A percentile compares a stretch with the other conserved stretches of the same genome.
Evolutionary conservation across 352 stramenopile genomes (phyloP).

Genomic region (Phytophthora pseudosyringae): DNA sequence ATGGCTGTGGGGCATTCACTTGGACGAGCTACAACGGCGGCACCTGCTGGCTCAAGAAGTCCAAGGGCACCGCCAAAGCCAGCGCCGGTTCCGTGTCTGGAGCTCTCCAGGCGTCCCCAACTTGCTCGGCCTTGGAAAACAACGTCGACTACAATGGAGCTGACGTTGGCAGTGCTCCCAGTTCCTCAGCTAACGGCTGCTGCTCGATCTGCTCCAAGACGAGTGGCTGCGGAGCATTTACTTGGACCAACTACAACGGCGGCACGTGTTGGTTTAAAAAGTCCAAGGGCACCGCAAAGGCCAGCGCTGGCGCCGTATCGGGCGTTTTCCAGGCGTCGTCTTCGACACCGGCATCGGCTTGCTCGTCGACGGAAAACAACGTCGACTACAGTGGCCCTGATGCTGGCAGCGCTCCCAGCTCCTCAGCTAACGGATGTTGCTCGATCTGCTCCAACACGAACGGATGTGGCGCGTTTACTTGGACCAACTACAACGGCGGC

Average conservation of each 20-base stretch:
- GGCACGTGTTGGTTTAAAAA: conserved; percentile 13
- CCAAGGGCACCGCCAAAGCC: neutral
- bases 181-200: conserved; percentile 8
- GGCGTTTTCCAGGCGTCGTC: neutral
- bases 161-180: conserved; percentile 6
- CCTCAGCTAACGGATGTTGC: conserved; percentile 17
- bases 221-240: conserved; percentile 8
- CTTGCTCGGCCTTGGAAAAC: conserved; percentile 7
- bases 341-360: neutral
- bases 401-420: conserved; percentile 7
- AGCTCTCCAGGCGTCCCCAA: conserved; percentile 20
- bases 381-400: conserved; percentile 16
- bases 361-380: conserved; percentile 12
- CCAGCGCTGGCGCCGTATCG: conserved; percentile 2
- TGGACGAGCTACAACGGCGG: conserved; percentile 21
- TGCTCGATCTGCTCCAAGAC: conserved; percentile 14
- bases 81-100: conserved; percentile 10
- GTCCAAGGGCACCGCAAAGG: conserved; percentile 6
- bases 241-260: conserved; percentile 17
- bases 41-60: conserved; percentile 16
- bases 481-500: conserved; percentile 21
- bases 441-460: conserved; percentile 11
- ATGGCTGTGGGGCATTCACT: conserved; percentile 13
- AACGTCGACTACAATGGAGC: conserved; percentile 13
- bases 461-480: conserved; percentile 10